These are phyloP conservation scores for Chamaecyparis obtusa DNA, from an alignment of 75 land plant genomes.

Conservation along the genomic window DNA sequence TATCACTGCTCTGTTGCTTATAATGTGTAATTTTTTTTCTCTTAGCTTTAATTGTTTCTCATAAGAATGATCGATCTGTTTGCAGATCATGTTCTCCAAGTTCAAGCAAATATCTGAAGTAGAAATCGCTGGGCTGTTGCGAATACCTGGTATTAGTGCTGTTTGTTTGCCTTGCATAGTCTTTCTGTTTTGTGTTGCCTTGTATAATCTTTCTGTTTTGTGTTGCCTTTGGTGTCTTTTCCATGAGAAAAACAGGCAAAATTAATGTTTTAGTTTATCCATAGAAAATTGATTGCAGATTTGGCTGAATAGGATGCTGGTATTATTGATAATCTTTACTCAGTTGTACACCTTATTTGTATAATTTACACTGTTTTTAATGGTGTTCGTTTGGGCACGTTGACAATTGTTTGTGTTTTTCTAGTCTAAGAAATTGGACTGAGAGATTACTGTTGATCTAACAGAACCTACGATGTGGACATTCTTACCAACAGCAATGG, in stretches of 20 bases:
- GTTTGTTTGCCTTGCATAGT: too few species aligned
- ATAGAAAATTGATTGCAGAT: neutral
- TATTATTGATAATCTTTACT: neutral
- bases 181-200: neutral
- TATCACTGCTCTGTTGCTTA: neutral
- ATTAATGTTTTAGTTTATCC: neutral
- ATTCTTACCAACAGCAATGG: too few species aligned
- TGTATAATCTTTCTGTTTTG: too few species aligned
- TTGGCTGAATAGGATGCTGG: neutral
- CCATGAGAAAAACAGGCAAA: neutral
- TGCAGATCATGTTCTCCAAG: neutral
- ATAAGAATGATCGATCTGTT: neutral
- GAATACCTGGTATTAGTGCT: neutral
- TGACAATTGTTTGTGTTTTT: too few species aligned
- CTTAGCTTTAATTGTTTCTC: neutral
- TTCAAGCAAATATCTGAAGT: neutral
- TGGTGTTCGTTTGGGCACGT: too few species aligned
- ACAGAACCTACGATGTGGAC: too few species aligned
- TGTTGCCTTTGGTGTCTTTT: neutral
- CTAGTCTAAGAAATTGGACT: too few species aligned
- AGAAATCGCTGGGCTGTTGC: neutral
- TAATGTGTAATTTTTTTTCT: neutral
- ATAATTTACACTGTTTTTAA: neutral
- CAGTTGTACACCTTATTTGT: neutral
- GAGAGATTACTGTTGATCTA: too few species aligned